Evolutionary conservation across 768 basidiomycete genomes (phyloP).

Genomic region (Naganishia vaughanmartiniae): DNA sequence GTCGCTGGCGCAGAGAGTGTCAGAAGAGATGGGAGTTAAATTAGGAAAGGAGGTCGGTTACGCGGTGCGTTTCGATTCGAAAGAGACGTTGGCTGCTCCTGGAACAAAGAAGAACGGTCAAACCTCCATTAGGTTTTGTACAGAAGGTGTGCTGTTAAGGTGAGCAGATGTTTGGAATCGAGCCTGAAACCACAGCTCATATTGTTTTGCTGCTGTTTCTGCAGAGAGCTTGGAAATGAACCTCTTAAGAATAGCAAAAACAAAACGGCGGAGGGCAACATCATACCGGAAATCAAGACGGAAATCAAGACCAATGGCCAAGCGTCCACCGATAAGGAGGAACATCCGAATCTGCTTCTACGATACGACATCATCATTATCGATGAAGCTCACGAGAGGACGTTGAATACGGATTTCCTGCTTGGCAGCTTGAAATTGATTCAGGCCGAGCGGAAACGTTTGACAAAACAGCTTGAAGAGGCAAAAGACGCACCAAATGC

Average conservation of each 20-base stretch:
- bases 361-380: slow-evolving; percentile 84
- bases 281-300: not conserved
- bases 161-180: slow-evolving; percentile 18
- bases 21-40: slow-evolving; percentile 45
- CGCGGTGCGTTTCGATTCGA: slow-evolving; percentile 50
- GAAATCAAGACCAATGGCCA: slow-evolving; percentile 11
- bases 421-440: slow-evolving; percentile 85
- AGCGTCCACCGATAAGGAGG: not conserved
- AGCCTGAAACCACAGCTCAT: not conserved
- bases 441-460: slow-evolving; percentile 63
- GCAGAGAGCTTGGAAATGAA: slow-evolving; percentile 41
- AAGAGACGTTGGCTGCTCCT: slow-evolving; percentile 23
- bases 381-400: slow-evolving; percentile 96
- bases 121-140: slow-evolving; percentile 46
- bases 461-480: slow-evolving; percentile 38
- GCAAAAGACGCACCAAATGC: slow-evolving; percentile 49
- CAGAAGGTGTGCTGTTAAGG: slow-evolving; percentile 50
- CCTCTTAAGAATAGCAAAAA: not conserved
- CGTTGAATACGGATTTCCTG: slow-evolving; percentile 88
- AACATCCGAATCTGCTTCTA: slow-evolving; percentile 58
- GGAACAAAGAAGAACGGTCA: slow-evolving; percentile 25
- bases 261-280: slow-evolving; percentile 6
- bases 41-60: slow-evolving; percentile 49
- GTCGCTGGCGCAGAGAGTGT: slow-evolving; percentile 44
- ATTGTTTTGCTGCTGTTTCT: not conserved